These are phyloP conservation scores for Articulospora tetracladia DNA, from an alignment of 495 filamentous ascomycete genomes.

Conservation along the genomic window DNA sequence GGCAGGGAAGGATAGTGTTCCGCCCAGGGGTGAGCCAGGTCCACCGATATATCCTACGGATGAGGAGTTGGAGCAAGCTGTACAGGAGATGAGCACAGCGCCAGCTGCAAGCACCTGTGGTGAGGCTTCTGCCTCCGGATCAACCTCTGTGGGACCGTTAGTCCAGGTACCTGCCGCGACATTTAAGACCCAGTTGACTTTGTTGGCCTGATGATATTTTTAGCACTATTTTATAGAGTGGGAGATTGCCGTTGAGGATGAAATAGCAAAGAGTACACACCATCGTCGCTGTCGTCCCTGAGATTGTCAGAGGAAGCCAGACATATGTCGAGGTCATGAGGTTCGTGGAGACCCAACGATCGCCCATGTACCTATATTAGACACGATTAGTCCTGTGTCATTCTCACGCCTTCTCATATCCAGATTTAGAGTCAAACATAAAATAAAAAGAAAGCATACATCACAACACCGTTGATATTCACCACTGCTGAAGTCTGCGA, in stretches of 20 bases:
- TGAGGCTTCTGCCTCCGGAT: slow-evolving; percentile 43
- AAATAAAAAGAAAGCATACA: slow-evolving; percentile 12
- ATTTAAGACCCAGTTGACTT: slow-evolving; percentile 50
- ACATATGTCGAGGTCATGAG: slow-evolving; percentile 59
- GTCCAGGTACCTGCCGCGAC: slow-evolving; percentile 36
- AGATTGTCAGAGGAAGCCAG: slow-evolving; percentile 60
- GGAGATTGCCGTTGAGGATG: no score
- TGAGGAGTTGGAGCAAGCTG: slow-evolving; percentile 39
- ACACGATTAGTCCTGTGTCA: slow-evolving; percentile 20
- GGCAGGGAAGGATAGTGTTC: slow-evolving; percentile 39
- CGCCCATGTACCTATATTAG: slow-evolving; percentile 56
- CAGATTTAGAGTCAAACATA: slow-evolving; percentile 43
- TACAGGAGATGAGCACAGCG: slow-evolving; percentile 31
- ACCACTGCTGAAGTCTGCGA: slow-evolving; percentile 24
- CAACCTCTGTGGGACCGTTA: slow-evolving; percentile 40
- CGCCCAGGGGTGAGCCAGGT: slow-evolving; percentile 30
- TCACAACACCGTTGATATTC: slow-evolving; percentile 15
- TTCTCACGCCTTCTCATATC: slow-evolving; percentile 42
- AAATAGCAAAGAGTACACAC: slow-evolving; percentile 13
- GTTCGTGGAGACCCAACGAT: slow-evolving; percentile 58
- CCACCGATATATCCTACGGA: slow-evolving; percentile 54
- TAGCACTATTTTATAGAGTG: no score
- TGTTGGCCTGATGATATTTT: no score
- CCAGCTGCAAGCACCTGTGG: slow-evolving; percentile 22
- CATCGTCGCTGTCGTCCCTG: slow-evolving; percentile 48